Evolutionary conservation across 345 rosid genomes (phyloP).

Genomic region (Odontarrhena argentea): DNA sequence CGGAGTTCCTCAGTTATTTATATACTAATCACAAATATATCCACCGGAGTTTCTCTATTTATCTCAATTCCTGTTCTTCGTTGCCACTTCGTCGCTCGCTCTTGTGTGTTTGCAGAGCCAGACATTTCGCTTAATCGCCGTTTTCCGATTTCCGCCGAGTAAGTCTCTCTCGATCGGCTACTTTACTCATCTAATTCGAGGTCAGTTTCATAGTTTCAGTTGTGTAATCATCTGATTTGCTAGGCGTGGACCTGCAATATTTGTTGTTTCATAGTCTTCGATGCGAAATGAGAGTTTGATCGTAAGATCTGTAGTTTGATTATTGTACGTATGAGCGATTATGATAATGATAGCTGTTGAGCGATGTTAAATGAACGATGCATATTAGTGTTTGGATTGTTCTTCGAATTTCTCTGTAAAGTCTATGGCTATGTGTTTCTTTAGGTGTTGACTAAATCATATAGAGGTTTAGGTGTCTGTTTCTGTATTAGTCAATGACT

Average conservation of each 20-base stretch:
- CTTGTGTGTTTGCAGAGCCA: background rate
- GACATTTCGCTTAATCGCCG: background rate
- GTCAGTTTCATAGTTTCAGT: background rate
- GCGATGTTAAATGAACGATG: background rate
- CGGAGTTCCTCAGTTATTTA: constrained; percentile 10
- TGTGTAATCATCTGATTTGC: background rate
- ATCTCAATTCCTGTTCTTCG: background rate
- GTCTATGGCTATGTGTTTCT: background rate
- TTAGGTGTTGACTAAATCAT: background rate
- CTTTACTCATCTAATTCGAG: background rate
- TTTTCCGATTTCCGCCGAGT: constrained; percentile 9
- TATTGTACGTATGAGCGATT: background rate
- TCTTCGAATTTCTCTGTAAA: background rate
- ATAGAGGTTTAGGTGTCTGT: background rate
- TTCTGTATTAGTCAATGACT: background rate
- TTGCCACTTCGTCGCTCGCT: constrained; percentile 14
- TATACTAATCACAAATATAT: background rate
- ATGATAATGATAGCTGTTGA: background rate
- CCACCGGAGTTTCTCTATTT: background rate
- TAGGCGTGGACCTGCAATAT: constrained; percentile 12
- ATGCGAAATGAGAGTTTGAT: constrained; percentile 15
- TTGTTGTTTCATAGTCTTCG: constrained; percentile 25
- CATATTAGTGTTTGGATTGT: background rate
- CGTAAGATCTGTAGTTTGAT: constrained; percentile 23
- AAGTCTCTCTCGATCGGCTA: constrained; percentile 6